Percentiles rank a stretch among this genome's conserved stretches.
Conservation (phyloP, 129 eudicot genomes). For the Arctium lappa region DNA sequence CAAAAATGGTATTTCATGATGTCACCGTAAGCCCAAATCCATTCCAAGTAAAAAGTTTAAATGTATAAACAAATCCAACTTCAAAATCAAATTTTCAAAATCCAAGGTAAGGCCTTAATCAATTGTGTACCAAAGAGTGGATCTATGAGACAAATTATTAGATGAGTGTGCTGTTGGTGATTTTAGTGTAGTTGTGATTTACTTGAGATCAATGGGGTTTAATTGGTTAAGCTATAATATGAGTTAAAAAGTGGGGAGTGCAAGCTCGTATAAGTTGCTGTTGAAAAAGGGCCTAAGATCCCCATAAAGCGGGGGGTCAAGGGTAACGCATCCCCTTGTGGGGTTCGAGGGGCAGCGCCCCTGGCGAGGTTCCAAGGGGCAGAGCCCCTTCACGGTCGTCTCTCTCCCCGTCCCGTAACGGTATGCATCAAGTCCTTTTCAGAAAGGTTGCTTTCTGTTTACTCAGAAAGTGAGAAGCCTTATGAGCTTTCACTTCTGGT, state of each 20-base stretch:
- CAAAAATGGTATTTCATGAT: neutral
- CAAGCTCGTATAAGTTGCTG: no score
- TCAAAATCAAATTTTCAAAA: neutral
- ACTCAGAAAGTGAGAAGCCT: no score
- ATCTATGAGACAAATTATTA: neutral
- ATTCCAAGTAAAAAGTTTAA: neutral
- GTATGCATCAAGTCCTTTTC: no score
- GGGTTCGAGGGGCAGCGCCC: no score
- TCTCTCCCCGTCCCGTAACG: no score
- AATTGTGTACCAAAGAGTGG: neutral
- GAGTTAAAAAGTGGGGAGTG: neutral
- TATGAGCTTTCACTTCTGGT: no score
- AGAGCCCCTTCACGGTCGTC: no score
- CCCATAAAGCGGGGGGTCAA: no score
- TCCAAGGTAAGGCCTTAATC: neutral
- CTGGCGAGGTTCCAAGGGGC: no score
- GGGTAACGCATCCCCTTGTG: no score
- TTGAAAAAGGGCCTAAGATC: no score
- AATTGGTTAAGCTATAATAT: neutral
- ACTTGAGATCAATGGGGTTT: neutral
- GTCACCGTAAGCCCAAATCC: neutral
- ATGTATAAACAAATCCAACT: neutral
- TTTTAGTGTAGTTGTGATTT: neutral
- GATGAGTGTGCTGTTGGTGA: neutral
- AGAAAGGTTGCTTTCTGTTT: no score